Conservation (phyloP, 1,284 basidiomycete species). For the Cryptococcus hybrid region DNA sequence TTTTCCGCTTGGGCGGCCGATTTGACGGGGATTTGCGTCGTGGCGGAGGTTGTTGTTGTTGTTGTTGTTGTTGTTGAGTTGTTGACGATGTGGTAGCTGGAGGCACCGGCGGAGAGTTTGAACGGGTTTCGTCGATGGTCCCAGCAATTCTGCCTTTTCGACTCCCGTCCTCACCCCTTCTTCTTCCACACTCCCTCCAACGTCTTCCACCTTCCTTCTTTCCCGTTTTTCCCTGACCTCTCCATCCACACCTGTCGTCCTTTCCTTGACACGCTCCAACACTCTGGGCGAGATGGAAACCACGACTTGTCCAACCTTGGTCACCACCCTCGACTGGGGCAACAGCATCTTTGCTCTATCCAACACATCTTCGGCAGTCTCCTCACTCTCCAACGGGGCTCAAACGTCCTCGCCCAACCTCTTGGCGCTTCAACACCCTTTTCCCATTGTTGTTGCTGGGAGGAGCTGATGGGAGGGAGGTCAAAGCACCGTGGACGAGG, state of each 20-base stretch:
- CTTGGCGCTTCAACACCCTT: conserved; percentile 46
- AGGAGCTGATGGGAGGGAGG: conserved; percentile 16
- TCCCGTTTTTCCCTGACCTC: neutral
- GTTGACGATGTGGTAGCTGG: no score
- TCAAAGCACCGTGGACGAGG: no score
- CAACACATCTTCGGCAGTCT: conserved; percentile 20
- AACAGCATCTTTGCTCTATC: conserved; percentile 68
- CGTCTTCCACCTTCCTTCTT: no score
- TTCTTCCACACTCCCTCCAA: no score
- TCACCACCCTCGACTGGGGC: conserved; percentile 15
- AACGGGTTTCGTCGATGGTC: no score
- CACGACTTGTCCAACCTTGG: conserved; percentile 4
- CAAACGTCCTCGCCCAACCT: conserved; percentile 70
- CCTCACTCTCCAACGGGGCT: conserved; percentile 64
- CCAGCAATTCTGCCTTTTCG: no score
- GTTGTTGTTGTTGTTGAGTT: neutral
- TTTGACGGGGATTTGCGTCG: conserved; percentile 21
- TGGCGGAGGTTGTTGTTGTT: neutral
- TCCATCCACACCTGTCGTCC: conserved; percentile 27
- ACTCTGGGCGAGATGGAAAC: conserved; percentile 37
- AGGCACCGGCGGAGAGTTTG: no score
- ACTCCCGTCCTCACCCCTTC: no score
- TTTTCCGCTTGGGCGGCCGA: conserved; percentile 27
- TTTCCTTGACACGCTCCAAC: conserved; percentile 37
- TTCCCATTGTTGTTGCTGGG: conserved; percentile 18